Conservation (phyloP, 176 grass and related monocot species). For the Tillandsia fasciculata region DNA sequence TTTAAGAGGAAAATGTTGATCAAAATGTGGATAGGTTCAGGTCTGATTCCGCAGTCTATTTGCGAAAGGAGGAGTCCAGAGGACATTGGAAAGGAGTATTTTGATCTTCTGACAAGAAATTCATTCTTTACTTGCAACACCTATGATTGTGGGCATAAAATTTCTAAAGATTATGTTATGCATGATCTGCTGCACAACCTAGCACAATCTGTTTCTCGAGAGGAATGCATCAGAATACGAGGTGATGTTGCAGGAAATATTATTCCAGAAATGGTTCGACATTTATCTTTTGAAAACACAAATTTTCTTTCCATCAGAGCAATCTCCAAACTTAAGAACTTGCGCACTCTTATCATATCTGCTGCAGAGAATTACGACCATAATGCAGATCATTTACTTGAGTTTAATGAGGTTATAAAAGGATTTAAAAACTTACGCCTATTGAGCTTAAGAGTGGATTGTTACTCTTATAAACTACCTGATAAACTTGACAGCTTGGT, state of each 20-base stretch:
- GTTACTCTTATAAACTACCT: too few relatives aligned
- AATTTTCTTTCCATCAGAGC: background rate
- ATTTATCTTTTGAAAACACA: background rate
- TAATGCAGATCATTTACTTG: background rate
- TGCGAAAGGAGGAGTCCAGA: slow-evolving; percentile 4
- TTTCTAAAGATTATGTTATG: background rate
- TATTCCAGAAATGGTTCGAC: background rate
- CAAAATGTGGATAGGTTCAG: slow-evolving; percentile 13
- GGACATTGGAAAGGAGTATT: slow-evolving; percentile 15
- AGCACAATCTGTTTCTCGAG: slow-evolving; percentile 11
- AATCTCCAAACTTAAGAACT: background rate
- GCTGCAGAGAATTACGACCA: too few relatives aligned
- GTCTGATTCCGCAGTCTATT: slow-evolving; percentile 1
- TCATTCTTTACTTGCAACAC: slow-evolving; percentile 4
- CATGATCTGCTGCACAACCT: slow-evolving; percentile 23
- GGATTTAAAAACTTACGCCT: too few relatives aligned
- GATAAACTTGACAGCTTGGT: too few relatives aligned
- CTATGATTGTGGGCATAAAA: background rate
- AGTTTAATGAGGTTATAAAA: too few relatives aligned
- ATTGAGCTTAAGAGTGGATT: too few relatives aligned
- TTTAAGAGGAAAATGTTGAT: slow-evolving; percentile 9
- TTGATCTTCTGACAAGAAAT: slow-evolving; percentile 5
- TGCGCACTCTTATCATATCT: background rate
- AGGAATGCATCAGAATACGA: slow-evolving; percentile 16
- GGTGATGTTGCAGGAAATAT: background rate